phyloP scores from a whole-genome alignment of 2,329 filamentous ascomycete species.

The Ophiocordyceps sinensis region DNA sequence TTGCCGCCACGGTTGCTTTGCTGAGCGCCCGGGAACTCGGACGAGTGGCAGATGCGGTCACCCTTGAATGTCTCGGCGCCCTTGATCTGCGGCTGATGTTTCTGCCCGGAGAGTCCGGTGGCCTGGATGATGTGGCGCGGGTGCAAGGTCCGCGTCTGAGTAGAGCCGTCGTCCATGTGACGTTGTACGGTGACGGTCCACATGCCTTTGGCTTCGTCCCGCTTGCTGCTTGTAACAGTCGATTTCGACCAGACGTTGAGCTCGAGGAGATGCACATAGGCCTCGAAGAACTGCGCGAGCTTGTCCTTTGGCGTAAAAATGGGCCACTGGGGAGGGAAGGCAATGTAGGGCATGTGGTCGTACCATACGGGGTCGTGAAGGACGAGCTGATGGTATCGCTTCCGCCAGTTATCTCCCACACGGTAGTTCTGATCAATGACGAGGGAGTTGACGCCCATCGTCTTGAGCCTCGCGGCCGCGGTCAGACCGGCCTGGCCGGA shows the following conservation, averaged over 20 bases:
- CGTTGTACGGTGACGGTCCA: constrained; percentile 45
- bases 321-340: constrained; percentile 51
- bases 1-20: constrained; percentile 30
- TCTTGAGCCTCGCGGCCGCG: constrained; percentile 42
- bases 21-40: constrained; percentile 39
- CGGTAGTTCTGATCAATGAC: constrained; percentile 43
- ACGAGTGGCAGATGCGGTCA: constrained; percentile 45
- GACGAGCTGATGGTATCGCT: constrained; percentile 48
- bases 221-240: constrained; percentile 29
- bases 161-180: constrained; percentile 30
- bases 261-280: constrained; percentile 50
- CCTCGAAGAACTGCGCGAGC: constrained; percentile 52
- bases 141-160: constrained; percentile 37
- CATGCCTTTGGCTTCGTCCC: constrained; percentile 29
- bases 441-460: constrained; percentile 38
- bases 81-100: constrained; percentile 41
- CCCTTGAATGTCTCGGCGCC: constrained; percentile 45
- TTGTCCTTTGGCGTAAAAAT: constrained; percentile 61
- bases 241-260: constrained; percentile 52
- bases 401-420: constrained; percentile 51
- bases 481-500: constrained; percentile 47
- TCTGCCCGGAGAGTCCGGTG: constrained; percentile 55
- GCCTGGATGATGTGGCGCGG: constrained; percentile 52
- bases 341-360: constrained; percentile 47
- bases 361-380: constrained; percentile 53